phyloP scores from a whole-genome alignment of 108 stramenopile genomes.

The Tribonema minus region DNA sequence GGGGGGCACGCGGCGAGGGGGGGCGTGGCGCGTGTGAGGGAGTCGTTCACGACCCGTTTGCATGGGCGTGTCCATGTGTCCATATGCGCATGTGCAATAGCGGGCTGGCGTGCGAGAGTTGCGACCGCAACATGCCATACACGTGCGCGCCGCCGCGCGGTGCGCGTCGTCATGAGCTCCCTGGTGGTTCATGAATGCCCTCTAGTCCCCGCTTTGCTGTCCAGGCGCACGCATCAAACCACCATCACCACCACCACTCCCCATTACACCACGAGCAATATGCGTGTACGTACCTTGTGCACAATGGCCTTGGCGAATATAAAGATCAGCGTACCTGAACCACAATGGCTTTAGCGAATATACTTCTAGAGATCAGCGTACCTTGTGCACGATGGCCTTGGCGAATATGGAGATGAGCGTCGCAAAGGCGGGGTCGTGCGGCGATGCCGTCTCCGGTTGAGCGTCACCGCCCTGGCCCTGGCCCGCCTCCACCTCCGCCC shows the following conservation, averaged over 20 bases:
- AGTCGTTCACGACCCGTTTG: background rate
- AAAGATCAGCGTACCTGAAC: background rate
- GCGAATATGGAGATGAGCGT: conserved; percentile 7
- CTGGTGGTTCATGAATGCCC: no score
- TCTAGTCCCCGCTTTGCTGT: no score
- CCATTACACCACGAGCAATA: no score
- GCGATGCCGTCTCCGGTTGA: background rate
- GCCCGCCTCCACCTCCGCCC: conserved; percentile 19
- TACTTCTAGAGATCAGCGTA: background rate
- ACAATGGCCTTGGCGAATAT: background rate
- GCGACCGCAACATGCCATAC: no score
- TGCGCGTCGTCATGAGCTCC: no score
- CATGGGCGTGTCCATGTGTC: no score
- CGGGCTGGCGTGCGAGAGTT: no score
- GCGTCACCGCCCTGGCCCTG: background rate
- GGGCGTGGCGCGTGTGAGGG: background rate
- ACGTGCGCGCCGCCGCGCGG: no score
- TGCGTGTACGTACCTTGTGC: background rate
- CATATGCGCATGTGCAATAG: background rate
- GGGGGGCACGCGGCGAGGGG: background rate
- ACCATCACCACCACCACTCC: no score
- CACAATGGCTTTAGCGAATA: no score
- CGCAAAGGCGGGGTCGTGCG: conserved; percentile 17
- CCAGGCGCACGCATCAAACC: background rate
- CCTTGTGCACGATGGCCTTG: conserved; percentile 15